Conservation (phyloP, 179 eudicot species). For the Camellia oleifera region DNA sequence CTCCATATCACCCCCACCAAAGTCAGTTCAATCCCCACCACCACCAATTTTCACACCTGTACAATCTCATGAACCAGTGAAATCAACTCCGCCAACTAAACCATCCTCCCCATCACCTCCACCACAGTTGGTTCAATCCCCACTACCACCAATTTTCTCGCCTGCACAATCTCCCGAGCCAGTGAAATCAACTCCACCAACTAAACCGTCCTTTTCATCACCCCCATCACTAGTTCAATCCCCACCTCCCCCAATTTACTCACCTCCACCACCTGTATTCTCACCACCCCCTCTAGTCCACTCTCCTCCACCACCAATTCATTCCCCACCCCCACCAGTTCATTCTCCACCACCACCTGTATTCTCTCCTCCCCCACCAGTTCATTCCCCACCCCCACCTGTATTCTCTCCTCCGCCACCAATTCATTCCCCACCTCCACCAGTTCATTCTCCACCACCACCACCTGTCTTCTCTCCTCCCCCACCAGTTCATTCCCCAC, state of each 20-base stretch:
- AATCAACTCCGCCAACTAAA: too few relatives aligned
- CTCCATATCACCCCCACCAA: too few relatives aligned
- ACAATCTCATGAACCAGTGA: too few relatives aligned
- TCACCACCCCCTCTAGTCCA: constrained; percentile 17
- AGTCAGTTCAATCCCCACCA: too few relatives aligned
- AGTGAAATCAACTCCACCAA: background rate
- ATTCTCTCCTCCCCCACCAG: background rate
- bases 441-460: constrained; percentile 16
- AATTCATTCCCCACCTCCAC: background rate
- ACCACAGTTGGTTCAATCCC: background rate
- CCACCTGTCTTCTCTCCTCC: background rate
- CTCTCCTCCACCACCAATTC: constrained; percentile 18
- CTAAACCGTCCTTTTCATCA: background rate
- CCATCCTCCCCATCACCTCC: background rate
- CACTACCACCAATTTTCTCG: background rate
- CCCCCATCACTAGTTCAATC: constrained; percentile 14
- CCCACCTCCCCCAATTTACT: constrained; percentile 18
- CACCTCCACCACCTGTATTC: constrained; percentile 17
- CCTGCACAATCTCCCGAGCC: constrained; percentile 1
- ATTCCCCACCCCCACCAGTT: constrained; percentile 14
- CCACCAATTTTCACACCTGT: too few relatives aligned
- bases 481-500: constrained; percentile 14
- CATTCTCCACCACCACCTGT: background rate
- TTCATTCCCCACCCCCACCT: background rate
- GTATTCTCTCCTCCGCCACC: background rate